A percentile compares a stretch with the other conserved stretches of the same genome.
Conservation (phyloP, 2,329 filamentous ascomycete genomes). For the Colletotrichum sp. region DNA sequence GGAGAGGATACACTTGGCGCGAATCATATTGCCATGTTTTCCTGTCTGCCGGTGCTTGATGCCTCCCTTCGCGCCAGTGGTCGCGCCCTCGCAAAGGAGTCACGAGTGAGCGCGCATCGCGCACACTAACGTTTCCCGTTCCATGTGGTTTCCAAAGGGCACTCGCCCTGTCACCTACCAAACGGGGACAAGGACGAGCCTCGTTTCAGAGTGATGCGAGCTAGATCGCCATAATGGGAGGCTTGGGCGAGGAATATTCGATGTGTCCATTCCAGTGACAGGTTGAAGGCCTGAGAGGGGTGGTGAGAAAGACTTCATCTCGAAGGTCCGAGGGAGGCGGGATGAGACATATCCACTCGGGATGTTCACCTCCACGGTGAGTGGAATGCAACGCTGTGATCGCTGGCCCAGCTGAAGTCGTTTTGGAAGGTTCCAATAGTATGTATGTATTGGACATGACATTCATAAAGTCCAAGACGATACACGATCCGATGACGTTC, state of each 20-base stretch:
- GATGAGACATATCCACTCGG: slow-evolving; percentile 12
- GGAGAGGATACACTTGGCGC: neutral
- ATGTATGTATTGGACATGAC: neutral
- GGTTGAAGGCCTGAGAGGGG: slow-evolving; percentile 8
- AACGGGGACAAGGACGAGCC: neutral
- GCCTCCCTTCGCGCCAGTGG: slow-evolving; percentile 16
- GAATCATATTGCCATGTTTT: neutral
- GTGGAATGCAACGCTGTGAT: neutral
- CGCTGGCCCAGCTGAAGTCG: neutral
- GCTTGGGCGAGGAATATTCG: neutral
- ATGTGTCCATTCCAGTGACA: slow-evolving; percentile 9
- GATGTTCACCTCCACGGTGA: neutral
- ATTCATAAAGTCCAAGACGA: neutral
- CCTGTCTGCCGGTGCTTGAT: neutral
- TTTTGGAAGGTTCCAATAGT: neutral
- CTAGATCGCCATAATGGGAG: neutral
- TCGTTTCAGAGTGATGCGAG: neutral
- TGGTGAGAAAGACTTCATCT: neutral
- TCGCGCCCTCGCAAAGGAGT: slow-evolving; percentile 13
- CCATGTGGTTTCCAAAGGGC: neutral
- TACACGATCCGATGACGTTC: neutral
- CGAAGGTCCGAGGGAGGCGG: slow-evolving; percentile 9
- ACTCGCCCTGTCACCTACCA: neutral
- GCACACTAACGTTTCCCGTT: neutral
- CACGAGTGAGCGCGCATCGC: slow-evolving; percentile 3